phyloP scores from a whole-genome alignment of 1,284 basidiomycete genomes.

The Apiotrichum mycotoxinovorans region DNA sequence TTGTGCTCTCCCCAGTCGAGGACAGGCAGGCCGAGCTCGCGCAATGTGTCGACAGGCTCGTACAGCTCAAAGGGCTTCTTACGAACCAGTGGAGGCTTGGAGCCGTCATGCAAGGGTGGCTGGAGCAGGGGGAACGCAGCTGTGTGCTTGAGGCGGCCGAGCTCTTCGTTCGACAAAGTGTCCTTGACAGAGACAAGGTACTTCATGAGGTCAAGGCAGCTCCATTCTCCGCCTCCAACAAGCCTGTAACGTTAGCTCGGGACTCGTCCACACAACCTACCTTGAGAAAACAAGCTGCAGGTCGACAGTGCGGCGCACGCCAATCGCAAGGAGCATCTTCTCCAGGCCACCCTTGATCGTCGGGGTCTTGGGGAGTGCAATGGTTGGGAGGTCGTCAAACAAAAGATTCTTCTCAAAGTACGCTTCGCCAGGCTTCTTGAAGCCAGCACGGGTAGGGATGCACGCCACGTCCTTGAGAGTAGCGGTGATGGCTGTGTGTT shows the following conservation, averaged over 20 bases:
- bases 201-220: slow-evolving; percentile 60
- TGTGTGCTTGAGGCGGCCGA: slow-evolving; percentile 71
- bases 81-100: slow-evolving; percentile 48
- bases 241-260: slow-evolving; percentile 54
- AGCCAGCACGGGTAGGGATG: slow-evolving; percentile 77
- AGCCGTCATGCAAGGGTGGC: slow-evolving; percentile 34
- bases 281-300: slow-evolving; percentile 80
- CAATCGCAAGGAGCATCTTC: slow-evolving; percentile 70
- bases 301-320: slow-evolving; percentile 87
- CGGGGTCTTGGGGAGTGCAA: slow-evolving; percentile 66
- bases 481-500: slow-evolving; percentile 59
- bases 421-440: slow-evolving; percentile 69
- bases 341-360: slow-evolving; percentile 72
- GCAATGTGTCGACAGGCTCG: slow-evolving; percentile 73
- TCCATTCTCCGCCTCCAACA: slow-evolving; percentile 46
- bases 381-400: slow-evolving; percentile 82
- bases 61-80: slow-evolving; percentile 71
- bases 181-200: slow-evolving; percentile 84
- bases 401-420: slow-evolving; percentile 87
- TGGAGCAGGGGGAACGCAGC: slow-evolving; percentile 72
- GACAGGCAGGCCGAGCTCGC: slow-evolving; percentile 71
- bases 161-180: slow-evolving; percentile 65
- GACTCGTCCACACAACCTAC: slow-evolving; percentile 53
- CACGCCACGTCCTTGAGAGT: slow-evolving; percentile 66
- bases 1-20: slow-evolving; percentile 83